Evolutionary conservation across 1,284 basidiomycete species (phyloP), one percentile per base, ranked within the genome.

Genomic region (Rhodotorula sp.): DNA sequence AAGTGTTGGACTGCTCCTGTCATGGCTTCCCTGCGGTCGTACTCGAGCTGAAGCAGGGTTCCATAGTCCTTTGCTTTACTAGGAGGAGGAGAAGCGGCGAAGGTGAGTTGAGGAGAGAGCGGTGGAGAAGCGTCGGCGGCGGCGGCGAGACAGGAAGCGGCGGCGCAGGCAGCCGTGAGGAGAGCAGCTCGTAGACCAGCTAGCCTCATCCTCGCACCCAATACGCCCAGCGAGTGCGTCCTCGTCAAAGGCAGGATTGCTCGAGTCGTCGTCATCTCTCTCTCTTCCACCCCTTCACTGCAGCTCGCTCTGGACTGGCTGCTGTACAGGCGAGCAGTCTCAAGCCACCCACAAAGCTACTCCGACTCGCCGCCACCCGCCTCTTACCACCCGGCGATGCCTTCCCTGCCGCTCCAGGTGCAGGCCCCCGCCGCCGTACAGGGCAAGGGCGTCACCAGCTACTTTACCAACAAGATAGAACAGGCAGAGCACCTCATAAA

Each of bases 401-500:
- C 70, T 15, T 66, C 70, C 24, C 48, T 68, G 29, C 70, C 64
- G 17, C n/a, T 64, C 29, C 44, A 53, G 42, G 26, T 58, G 44
- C 58, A 56, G 18, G 8, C 46, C n/a, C n/a, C 49, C 7, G 29
- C 58, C 5, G 37, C 55, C n/a, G 51, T 59, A 1, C 59, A 66
- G 49, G 60, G 62, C 54, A 67, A 67, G 44, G 71, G 71, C 44
- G 37, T 70, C n/a, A 68, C 69, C 44, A 62, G 46, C n/a, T 98
- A 97, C 84, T 97, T 96, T 80, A 90, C 94, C 80, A 89, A 92
- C 62, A 98, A 98, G 84, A 97, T 97, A 60, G 93, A 97, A 79
- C 85, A 90, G 18, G 89, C 93, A 15, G 94, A 97, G 79, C 85
- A 96, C 59, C 85, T 90, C 59, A 97, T 97, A 78, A 96, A 95